Base-by-base conservation (phyloP, 805 yeast genomes). In the Metschnikowia proteae region DNA sequence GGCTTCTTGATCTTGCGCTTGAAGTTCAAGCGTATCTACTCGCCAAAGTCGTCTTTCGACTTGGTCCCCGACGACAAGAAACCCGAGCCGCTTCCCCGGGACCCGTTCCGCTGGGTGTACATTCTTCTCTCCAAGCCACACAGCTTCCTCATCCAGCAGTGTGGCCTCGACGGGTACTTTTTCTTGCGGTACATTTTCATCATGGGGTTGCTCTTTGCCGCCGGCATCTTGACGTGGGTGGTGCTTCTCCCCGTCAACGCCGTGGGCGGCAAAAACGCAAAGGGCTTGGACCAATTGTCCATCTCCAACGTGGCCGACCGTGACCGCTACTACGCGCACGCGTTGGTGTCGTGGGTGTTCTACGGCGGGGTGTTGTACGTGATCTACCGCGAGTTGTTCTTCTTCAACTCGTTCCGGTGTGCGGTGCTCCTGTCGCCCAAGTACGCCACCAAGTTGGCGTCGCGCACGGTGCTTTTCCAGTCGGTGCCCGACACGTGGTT, bases 91-190 rank as follows among this genome's bases (percentile, higher is more conserved):
- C 70, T 90, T 39, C 85, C 91, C 1, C 65, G 65, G 22, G 94
- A 90, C 32, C 74, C 84, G 2, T 66, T 83, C 62, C 71, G 77
- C 30, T 91, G 97, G 98, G 49, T 90, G 8, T 54, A 66, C 6
- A 82, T 84, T 5, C 62, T 92, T 28, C 58, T 87, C 43, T 68
- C 76, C 42, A 83, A 86, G 60, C 80, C 88, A 0, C 90, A 87
- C 48, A 71, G 85, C 42, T 87, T 87, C 60, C 75, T 91, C 47
- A 80, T 92, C 50, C 83, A 84, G 55, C 95, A 92, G 60, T 85
- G 94, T 22, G 98, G 97, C 13, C 64, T 92, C n/a, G 98, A 92
- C 63, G 97, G 97, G 4, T 92, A 88, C 70, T 84, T 94, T 62
- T 92, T 91, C 65, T 68, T 90, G 52, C 76, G 99, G 55, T 94